Conservation (phyloP, 495 filamentous ascomycete genomes). For the Neurospora hispaniola region DNA sequence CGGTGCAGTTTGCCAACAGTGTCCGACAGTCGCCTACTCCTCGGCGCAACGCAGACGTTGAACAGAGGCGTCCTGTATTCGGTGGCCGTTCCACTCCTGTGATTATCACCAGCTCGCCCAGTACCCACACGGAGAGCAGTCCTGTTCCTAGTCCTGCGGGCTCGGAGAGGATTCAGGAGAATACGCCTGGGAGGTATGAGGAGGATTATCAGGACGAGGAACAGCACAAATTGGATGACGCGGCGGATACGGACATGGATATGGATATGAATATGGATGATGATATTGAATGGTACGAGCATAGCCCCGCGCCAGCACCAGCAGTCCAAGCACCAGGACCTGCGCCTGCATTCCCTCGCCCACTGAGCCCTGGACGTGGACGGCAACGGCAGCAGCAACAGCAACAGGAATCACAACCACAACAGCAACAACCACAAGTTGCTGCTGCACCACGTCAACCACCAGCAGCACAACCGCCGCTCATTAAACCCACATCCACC, state of each 20-base stretch:
- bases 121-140: not conserved
- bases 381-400: not conserved
- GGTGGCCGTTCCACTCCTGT: not conserved
- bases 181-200: slow-evolving; percentile 3
- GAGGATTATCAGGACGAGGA: slow-evolving; percentile 5
- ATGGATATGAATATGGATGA: not conserved
- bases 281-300: not conserved
- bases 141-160: not conserved
- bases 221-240: not conserved
- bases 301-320: not conserved
- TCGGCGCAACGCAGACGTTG: not conserved
- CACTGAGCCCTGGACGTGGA: not conserved
- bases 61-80: not conserved
- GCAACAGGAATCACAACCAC: no score
- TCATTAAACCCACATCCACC: not conserved
- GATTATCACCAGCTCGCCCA: not conserved
- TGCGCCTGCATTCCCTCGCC: not conserved
- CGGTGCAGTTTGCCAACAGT: slow-evolving; percentile 36
- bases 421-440: not conserved
- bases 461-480: not conserved
- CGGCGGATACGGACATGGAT: not conserved
- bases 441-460: not conserved
- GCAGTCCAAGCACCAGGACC: not conserved
- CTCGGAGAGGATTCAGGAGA: not conserved
- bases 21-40: slow-evolving; percentile 1